These are phyloP conservation scores for Leishmania gerbilli DNA, from an alignment of 208 protist species.

Conservation along the genomic window DNA sequence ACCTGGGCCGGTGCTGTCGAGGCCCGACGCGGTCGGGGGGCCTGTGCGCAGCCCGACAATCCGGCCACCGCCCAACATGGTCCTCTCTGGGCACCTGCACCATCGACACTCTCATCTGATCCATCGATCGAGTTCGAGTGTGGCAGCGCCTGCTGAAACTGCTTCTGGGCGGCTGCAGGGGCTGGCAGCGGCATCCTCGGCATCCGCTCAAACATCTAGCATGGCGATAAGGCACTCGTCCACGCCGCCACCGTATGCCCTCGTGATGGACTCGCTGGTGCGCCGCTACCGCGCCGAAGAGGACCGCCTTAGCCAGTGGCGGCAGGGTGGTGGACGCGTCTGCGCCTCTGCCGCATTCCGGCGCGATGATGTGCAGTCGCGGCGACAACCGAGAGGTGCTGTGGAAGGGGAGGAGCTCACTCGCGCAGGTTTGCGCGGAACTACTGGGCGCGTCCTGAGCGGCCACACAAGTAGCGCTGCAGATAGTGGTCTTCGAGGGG, in stretches of 20 bases:
- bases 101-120: background rate
- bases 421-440: background rate
- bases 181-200: background rate
- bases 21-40: background rate
- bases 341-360: background rate
- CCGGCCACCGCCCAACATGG: background rate
- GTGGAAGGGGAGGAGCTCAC: background rate
- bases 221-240: background rate
- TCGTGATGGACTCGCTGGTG: constrained; percentile 31
- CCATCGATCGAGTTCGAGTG: background rate
- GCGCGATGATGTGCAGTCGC: background rate
- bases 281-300: constrained; percentile 29
- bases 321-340: constrained; percentile 1
- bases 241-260: constrained; percentile 8
- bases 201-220: background rate
- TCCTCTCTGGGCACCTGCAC: background rate
- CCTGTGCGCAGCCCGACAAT: constrained; percentile 20
- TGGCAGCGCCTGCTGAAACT: background rate
- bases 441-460: background rate
- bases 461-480: background rate
- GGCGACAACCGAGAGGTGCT: background rate
- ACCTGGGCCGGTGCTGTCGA: background rate
- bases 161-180: background rate
- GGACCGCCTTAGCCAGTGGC: constrained; percentile 24
- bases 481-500: background rate